Base-by-base conservation (phyloP, 768 basidiomycete genomes). In the Trametes maxima region DNA sequence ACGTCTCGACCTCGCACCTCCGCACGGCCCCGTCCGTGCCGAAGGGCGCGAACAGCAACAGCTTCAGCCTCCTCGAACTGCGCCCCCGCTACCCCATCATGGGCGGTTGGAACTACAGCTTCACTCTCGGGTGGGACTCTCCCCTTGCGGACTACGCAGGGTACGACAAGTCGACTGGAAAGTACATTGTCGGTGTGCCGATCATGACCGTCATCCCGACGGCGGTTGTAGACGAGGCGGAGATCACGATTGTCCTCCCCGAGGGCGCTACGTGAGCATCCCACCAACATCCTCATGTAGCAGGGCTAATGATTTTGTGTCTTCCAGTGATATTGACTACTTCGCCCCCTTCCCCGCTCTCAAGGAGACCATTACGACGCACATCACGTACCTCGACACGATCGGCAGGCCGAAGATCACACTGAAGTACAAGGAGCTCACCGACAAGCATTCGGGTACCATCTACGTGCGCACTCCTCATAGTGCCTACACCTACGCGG, bases 41-140 rank as follows among this genome's bases (percentile, higher is more conserved):
- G 3, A 85, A 85, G 67, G 80, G 80, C n/a, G 75, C 75, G 60
- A 79, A 79, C 58, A 75, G 76, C 14, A 80, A 78, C 57, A 80
- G 83, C 45, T 79, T 80, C 68, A 91, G 91, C 54, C 64, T 89
- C 22, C 79, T 99, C 24, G 95, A 98, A 68, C 72, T 98, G 50
- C 82, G 81, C 42, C 96, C 97, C 0, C 84, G 97, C 46, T 99
- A 95, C 74, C 97, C 97, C 35, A 69, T 99, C 46, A 73, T 98
- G 67, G 97, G 97, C 33, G 94, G 96, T 44, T 99, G 97, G 97
- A 98, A 97, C 70, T 98, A 96, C 74, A 87, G 80, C 44, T 98
- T 95, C 77, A 94, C 93, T 5, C 80, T 98, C 3, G 97, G 97
- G 2, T 99, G 91, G 83, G 95, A 98, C 67, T 82, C 91, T n/a